Base-by-base conservation (phyloP, 2,329 filamentous ascomycete species). In the Aspergillus fischeri region DNA sequence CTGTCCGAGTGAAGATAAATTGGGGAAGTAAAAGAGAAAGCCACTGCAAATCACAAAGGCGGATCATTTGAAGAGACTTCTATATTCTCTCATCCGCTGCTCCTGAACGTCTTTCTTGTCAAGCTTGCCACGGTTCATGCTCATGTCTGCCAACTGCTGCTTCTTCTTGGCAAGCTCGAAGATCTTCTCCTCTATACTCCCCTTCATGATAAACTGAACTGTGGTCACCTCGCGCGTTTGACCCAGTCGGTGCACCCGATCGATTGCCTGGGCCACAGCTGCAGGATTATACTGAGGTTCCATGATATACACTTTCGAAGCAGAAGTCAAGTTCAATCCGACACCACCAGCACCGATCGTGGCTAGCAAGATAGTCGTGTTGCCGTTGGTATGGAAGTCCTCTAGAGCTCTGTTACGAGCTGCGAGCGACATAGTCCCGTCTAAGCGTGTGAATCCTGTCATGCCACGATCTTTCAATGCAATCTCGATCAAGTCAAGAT, bases 271-370 rank as follows among this genome's bases (percentile, higher is more conserved):
- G 4, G 92, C 90, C 73, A 99, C 93, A 0, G 92, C 91, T 0
- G 92, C 92, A 0, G 94, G 94, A 68, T 99, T 99, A 78, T 93
- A 99, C 70, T 97, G 92, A 4, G 94, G 94, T 72, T 99, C 94
- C 93, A 99, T 97, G 67, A 97, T 89, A 72, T 94, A 97, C 14
- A 95, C 93, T 55, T 85, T 89, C 70, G 87, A 94, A 32, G 88
- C 93, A 0, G 90, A 81, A 0, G 92, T 97, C 54, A 97, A 79
- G 70, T 97, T 97, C 42, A 97, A 85, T 14, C 93, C 93, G 17
- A 97, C 83, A 20, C 94, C 93, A 62, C 93, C 94, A 0, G 93
- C 93, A 69, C 88, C 91, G 74, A 97, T 95, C 9, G 91, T 96
- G 14, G 96, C 91, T 9, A 97, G 83, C 52, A 97, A 92, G 53